Base-by-base conservation (phyloP, 768 basidiomycete genomes). In the Lentinus tigrinus region DNA sequence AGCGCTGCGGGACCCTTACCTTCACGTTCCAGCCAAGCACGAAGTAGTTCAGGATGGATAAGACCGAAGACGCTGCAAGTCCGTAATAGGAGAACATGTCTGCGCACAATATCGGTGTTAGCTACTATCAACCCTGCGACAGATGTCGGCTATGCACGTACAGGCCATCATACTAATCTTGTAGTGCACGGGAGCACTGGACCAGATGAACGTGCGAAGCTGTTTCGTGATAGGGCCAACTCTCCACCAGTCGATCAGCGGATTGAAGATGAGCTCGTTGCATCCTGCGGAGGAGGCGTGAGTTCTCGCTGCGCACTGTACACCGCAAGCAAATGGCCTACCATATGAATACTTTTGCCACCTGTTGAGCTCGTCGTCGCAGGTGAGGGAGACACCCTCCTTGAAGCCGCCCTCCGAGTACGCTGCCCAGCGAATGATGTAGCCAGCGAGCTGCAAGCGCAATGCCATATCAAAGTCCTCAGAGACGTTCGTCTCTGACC, bases 291-390 rank as follows among this genome's bases (percentile, higher is more conserved):
- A 23, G 17, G 10, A 14, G 7, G 48, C 34, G 57, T 52, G 42
- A 65, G 50, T 26, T 0, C 52, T 34, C 31, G 17, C 16, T 26
- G 28, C 9, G 13, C 27, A 14, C 26, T n/a, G n/a, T n/a, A 40
- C n/a, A 38, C 44, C 53, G 28, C 42, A 4, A 1, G 5, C 19
- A 9, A 16, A 40, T 9, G 1, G 55, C 65, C 54, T 65, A 82
- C 87, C 89, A 72, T 89, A 91, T 0, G 88, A 78, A 59, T 91
- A 92, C 69, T 95, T 96, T 60, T 95, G 91, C 94, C 94, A 96
- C 3, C 94, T 74, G 65, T 95, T 95, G 9, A 96, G 74, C 70
- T 96, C 94, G 66, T 96, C 94, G 52, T 94, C 92, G 54, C 85
- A 86, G 0, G 94, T 95, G 19, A 96, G 76, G 0, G 89, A 91